Base-by-base conservation (phyloP, 2,329 filamentous ascomycete genomes). In the Gnomoniopsis smithogilvyi region DNA sequence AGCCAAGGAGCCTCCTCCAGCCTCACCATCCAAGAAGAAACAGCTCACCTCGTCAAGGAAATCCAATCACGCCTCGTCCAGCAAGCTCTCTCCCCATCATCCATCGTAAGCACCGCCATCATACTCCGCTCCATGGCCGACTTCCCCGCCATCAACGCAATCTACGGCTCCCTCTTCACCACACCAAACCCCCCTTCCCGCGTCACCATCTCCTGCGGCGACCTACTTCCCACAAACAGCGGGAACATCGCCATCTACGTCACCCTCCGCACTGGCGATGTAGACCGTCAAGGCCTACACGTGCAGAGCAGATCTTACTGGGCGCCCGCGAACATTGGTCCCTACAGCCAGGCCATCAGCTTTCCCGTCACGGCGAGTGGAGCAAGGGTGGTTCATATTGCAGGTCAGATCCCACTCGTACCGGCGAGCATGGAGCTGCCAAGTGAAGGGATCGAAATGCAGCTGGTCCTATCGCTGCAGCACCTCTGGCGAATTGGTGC, bases 321-420 rank as follows among this genome's bases (percentile, higher is more conserved):
- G 95, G 95, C 95, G 0, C 95, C 95, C 0, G 94, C 95, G 21
- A 98, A 98, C 69, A 98, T 99, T 56, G 95, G 95, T 0, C 95
- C 95, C 0, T 98, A 98, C 73, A 97, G 93, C 58, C 95, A 99
- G 75, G 92, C 92, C 3, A 86, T 95, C 52, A 79, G 82, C 2
- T 74, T 85, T 12, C 74, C 70, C 3, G 56, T 74, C 14, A 19
- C 12, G 22, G 46, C 19, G 50, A n/a, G 66, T 66, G 33, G 49
- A 4, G 56, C 73, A 2, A 70, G 73, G 41, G 61, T 73, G 1
- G 74, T 94, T 17, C 87, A 86, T 56, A 80, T 97, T 38, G 93
- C 95, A 0, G 95, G 95, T 0, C 95, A 98, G 73, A 97, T 99
- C 52, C 92, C 94, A 1, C 81, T 99, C 3, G 75, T 94, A 6